Base-by-base conservation (phyloP, 2,329 filamentous ascomycete genomes). In the Fusarium staphyleae region DNA sequence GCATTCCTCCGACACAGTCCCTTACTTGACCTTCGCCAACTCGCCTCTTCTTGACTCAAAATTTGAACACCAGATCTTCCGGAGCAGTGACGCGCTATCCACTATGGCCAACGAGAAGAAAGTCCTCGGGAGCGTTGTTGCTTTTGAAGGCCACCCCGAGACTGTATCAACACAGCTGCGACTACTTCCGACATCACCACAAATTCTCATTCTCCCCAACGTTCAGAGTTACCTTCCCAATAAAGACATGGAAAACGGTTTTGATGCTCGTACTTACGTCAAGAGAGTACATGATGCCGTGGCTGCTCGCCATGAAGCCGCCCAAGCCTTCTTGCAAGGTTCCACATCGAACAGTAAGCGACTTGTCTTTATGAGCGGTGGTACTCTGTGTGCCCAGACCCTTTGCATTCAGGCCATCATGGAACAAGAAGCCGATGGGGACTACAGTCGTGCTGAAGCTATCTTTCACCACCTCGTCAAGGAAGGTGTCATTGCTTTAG, bases 281-380 rank as follows among this genome's bases (percentile, higher is more conserved):
- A 77, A 75, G 34, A 70, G 73, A 46, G 74, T 85, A 6, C 82
- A 87, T 62, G 70, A 77, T 40, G 83, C 81, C 13, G 74, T 78
- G 24, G 57, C 70, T 40, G 70, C 75, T 14, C 79, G 85, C 34
- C 72, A 75, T 24, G 72, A 81, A 45, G 73, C 73, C 35, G 85
- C 84, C 7, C 70, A 74, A 24, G 66, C 73, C 2, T 88, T 87
- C 62, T 68, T 87, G 18, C 69, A 72, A 33, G 72, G 72, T 9
- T 77, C 80, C 6, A 77, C 75, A 1, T 66, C 73, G 9, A 69
- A 71, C 44, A 77, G 77, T 52, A 84, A 80, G 59, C 78, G 79
- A 50, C 68, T 87, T 4, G 84, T 86, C 7, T 86, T 88, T 59
- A 73, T 85, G 69, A 79, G 85, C 45, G 85, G 85, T 3, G 84